phyloP scores from a whole-genome alignment of 371 early-diverging fungal species.

The Rhizomucor miehei region DNA sequence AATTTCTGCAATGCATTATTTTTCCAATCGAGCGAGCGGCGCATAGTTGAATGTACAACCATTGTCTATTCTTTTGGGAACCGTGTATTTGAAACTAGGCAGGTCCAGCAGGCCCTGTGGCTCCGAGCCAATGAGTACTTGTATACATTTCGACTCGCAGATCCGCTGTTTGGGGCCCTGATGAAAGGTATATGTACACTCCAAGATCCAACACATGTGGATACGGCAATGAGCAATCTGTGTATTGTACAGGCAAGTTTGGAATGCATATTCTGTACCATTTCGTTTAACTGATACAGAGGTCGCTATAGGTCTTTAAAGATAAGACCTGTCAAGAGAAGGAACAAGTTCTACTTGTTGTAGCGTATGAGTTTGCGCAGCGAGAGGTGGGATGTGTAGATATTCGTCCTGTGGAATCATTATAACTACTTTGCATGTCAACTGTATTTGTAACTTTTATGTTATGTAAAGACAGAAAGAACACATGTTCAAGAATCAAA shows the following conservation, averaged over 20 bases:
- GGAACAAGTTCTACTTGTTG: too few species aligned
- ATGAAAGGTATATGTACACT: slow-evolving; percentile 45
- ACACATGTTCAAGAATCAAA: too few species aligned
- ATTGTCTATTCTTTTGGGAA: slow-evolving; percentile 62
- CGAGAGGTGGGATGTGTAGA: too few species aligned
- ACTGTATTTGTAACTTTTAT: too few species aligned
- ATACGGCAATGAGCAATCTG: slow-evolving; percentile 47
- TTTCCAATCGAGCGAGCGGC: slow-evolving; percentile 48
- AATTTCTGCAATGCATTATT: slow-evolving; percentile 12
- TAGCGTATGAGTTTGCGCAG: too few species aligned
- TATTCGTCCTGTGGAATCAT: too few species aligned
- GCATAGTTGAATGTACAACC: slow-evolving; percentile 56
- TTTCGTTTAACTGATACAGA: too few species aligned
- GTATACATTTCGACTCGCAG: slow-evolving; percentile 52
- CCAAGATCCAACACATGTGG: slow-evolving; percentile 47
- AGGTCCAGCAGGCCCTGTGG: slow-evolving; percentile 52
- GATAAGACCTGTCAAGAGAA: too few species aligned
- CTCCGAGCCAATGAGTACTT: slow-evolving; percentile 39
- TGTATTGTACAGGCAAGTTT: slow-evolving; percentile 43
- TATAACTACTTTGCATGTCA: too few species aligned
- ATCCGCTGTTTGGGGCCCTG: slow-evolving; percentile 60
- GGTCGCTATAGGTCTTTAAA: too few species aligned
- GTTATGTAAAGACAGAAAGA: too few species aligned
- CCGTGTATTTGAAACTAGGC: slow-evolving; percentile 54
- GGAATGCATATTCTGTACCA: too few species aligned